Percentiles rank a stretch among this genome's conserved stretches.
These are phyloP conservation scores for Metschnikowia kofuensis DNA, from an alignment of 805 yeast species.

Conservation along the genomic window DNA sequence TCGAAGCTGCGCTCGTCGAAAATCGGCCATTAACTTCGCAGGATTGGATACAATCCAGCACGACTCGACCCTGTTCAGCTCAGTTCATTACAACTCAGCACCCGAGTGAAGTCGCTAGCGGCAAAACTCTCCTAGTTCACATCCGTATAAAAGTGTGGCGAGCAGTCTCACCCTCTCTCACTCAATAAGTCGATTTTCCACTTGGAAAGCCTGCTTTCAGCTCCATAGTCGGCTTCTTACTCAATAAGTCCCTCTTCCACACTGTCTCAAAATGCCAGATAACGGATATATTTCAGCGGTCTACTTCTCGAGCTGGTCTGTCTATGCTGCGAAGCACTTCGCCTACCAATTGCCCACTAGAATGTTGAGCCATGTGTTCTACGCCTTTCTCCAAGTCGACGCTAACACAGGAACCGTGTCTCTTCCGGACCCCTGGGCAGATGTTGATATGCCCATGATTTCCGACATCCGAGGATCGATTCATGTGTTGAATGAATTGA, in stretches of 20 bases:
- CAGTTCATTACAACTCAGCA: too few relatives aligned
- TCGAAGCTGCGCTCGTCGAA: too few relatives aligned
- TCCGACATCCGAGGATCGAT: conserved; percentile 30
- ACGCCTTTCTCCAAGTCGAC: conserved; percentile 70
- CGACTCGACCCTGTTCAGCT: too few relatives aligned
- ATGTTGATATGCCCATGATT: conserved; percentile 40
- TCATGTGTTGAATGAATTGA: conserved; percentile 41
- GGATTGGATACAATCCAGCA: too few relatives aligned
- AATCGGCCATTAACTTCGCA: too few relatives aligned
- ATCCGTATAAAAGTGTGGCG: too few relatives aligned
- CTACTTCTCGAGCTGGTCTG: conserved; percentile 53
- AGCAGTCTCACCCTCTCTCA: too few relatives aligned
- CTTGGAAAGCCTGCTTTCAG: too few relatives aligned
- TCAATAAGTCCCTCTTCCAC: neutral
- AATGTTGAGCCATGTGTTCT: conserved; percentile 64
- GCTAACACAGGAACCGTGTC: conserved; percentile 49
- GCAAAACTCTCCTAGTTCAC: too few relatives aligned
- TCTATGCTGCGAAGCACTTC: conserved; percentile 41
- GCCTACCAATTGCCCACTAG: conserved; percentile 62
- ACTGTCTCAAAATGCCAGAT: neutral
- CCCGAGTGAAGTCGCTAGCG: too few relatives aligned
- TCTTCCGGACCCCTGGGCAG: conserved; percentile 67
- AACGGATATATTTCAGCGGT: conserved; percentile 14
- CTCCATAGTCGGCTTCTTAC: too few relatives aligned
- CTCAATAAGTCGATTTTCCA: too few relatives aligned